Evolutionary conservation across 257 asterid species (phyloP), one percentile per base, ranked within the genome.

Genomic region (Plantago major): DNA sequence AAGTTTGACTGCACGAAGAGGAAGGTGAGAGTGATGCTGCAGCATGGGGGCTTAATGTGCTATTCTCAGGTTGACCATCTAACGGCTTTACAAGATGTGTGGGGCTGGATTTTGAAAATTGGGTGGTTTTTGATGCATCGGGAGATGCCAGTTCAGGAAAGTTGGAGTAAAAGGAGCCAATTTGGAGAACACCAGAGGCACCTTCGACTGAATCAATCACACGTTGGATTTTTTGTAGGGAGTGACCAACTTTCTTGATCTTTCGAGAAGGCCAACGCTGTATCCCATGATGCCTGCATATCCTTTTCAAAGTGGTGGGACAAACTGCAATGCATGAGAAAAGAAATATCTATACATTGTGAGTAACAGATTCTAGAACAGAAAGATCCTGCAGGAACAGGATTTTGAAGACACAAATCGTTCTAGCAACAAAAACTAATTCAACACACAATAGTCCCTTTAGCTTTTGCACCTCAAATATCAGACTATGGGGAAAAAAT

Each of bases 231-330:
- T 92, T 88, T 69, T 84, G 83, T 42, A 88, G 74, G 22, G 98
- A 86, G 78, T 86, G 95, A 0, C 95, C 98, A 2, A 91, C 98
- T 66, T 91, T 91, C 88, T 88, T 92, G 76, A 92, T 82, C 73
- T 86, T 92, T 33, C 95, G 80, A 60, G 97, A 92, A 56, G 98
- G 98, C 98, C 98, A 92, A 40, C 98, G 95, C 53, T 82, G 86
- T 38, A 92, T 88, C 14, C 97, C 97, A 16, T 88, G 86, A 62
- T 84, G 94, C 74, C 98, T 76, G 82, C 98, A 92, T 82, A 92
- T 88, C 82, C 97, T 84, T 89, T 92, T 92, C 88, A 92, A 77
- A 9, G 98, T 92, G 22, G 98, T 92, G 19, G 97, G 95, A 62
- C 98, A 92, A 68, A 92, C 98, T 92, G 88, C 46, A 70, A 79